Evolutionary conservation across 495 filamentous ascomycete genomes (phyloP).

Genomic region (Neurospora sp.): DNA sequence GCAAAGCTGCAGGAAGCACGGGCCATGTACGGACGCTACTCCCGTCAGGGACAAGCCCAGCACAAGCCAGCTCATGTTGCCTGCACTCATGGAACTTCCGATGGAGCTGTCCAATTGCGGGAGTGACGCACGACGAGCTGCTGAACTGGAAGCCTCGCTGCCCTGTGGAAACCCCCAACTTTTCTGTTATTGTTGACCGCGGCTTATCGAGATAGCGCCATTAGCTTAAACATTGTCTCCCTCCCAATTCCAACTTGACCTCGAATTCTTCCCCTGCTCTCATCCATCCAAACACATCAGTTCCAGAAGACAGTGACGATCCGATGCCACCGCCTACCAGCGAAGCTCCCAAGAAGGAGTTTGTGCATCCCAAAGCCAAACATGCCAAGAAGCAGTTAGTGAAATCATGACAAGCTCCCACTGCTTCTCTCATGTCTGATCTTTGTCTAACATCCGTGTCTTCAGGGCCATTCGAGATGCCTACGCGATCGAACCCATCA

Average conservation of each 20-base stretch:
- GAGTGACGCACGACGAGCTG: not conserved
- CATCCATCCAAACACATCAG: not conserved
- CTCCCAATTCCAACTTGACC: not conserved
- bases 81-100: not conserved
- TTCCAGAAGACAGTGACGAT: not conserved
- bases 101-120: not conserved
- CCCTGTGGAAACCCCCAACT: not conserved
- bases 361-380: conserved; percentile 33
- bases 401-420: not conserved
- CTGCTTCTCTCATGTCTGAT: not conserved
- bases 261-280: not conserved
- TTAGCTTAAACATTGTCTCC: not conserved
- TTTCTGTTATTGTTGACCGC: not conserved
- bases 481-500: conserved; percentile 60
- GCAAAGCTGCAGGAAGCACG: conserved; percentile 4
- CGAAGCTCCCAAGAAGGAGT: conserved; percentile 18
- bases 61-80: not conserved
- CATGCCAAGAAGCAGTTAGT: conserved; percentile 38
- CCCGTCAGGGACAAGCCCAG: not conserved
- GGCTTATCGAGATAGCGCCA: not conserved
- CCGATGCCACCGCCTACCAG: conserved; percentile 25
- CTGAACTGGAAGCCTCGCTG: not conserved
- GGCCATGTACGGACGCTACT: conserved; percentile 4
- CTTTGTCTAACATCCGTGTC: conserved; percentile 7
- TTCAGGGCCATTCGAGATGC: conserved; percentile 40